phyloP scores from a whole-genome alignment of 805 yeast species.

The Saccharomycopsis malanga region DNA sequence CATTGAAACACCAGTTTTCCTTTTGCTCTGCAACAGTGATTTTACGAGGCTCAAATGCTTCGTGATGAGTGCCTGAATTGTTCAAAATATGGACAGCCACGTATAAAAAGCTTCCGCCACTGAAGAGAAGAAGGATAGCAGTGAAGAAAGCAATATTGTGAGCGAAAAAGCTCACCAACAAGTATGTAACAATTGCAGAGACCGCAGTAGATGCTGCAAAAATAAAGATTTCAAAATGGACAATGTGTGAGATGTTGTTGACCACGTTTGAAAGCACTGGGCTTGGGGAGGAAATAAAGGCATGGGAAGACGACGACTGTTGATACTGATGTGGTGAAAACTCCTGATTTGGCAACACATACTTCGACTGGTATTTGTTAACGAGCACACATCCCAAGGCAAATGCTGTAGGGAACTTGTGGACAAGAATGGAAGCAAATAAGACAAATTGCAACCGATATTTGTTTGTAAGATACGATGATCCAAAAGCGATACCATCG shows the following conservation, averaged over 20 bases:
- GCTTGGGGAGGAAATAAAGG: background rate
- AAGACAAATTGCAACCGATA: slow-evolving; percentile 38
- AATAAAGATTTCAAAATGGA: slow-evolving; percentile 40
- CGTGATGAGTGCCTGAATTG: too few species aligned
- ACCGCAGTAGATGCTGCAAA: slow-evolving; percentile 60
- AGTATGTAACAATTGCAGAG: slow-evolving; percentile 47
- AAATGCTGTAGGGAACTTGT: slow-evolving; percentile 70
- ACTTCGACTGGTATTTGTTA: slow-evolving; percentile 3
- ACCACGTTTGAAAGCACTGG: slow-evolving; percentile 19
- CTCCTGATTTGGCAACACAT: background rate
- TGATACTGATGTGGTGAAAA: too few species aligned
- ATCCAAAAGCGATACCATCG: slow-evolving; percentile 70
- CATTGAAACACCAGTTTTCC: too few species aligned
- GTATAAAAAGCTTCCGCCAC: slow-evolving; percentile 68
- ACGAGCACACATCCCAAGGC: slow-evolving; percentile 53
- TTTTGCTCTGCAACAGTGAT: too few species aligned
- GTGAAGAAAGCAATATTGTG: slow-evolving; percentile 29
- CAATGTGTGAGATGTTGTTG: slow-evolving; percentile 29
- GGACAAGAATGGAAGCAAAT: slow-evolving; percentile 55
- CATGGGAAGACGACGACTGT: background rate
- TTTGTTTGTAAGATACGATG: slow-evolving; percentile 40
- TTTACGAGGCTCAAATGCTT: too few species aligned
- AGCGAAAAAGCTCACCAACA: slow-evolving; percentile 26
- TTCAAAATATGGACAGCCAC: slow-evolving; percentile 61
- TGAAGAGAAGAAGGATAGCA: slow-evolving; percentile 51